Base-by-base conservation (phyloP, 345 rosid genomes). In the Trapa bicornis region DNA sequence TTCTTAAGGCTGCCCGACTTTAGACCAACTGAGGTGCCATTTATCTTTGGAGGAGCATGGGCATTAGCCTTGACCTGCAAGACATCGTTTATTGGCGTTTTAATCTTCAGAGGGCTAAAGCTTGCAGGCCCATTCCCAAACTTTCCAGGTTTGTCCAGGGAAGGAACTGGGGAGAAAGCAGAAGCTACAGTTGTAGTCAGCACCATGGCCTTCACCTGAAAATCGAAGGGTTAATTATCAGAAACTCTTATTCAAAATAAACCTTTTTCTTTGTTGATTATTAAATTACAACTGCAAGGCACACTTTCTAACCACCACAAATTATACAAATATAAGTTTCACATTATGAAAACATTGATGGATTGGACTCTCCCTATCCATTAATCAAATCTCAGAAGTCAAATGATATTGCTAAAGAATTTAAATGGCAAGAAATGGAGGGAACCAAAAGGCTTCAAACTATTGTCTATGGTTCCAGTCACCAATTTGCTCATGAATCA, bases 41-140 rank as follows among this genome's bases (percentile, higher is more conserved):
- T 95, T 32, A 89, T 85, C 83, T 87, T 95, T 0, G 91, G 79
- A 73, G 90, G 92, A 43, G 97, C 96, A 67, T 87, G 96, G 2
- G 90, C 96, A 75, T 84, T 95, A 42, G 96, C 87, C 85, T 82
- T 89, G 52, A 84, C 91, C 68, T 83, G 83, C 79, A 91, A 77
- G 61, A 82, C 75, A 8, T 84, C 80, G 37, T 47, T 65, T 33
- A 85, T 79, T 39, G 84, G 64, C 43, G 2, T 3, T 67, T 83
- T 66, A 0, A 82, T 68, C 70, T 68, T 85, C 57, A 75, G 61
- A 60, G 80, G 84, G 61, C 85, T 78, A 17, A 88, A 72, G 64
- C 77, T 86, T 4, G 89, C 66, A 50, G 91, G 80, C 35, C 86
- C 86, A 48, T 33, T 37, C 47, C 42, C 54, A 36, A 67, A 47